phyloP scores from a whole-genome alignment of 2,329 filamentous ascomycete species.

The Xylariaceae sp. region DNA sequence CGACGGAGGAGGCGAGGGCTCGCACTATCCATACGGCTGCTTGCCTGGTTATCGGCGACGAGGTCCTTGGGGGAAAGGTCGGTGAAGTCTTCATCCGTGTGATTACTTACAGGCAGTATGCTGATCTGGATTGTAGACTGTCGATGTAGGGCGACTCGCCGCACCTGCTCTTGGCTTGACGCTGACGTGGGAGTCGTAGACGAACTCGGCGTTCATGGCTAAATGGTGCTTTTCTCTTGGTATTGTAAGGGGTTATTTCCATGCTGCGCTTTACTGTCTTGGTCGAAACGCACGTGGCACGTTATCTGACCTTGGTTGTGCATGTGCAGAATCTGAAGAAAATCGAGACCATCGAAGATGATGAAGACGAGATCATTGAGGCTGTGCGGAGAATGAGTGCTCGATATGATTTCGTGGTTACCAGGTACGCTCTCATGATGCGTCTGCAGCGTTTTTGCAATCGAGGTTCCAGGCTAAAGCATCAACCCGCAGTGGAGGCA shows the following conservation, averaged over 20 bases:
- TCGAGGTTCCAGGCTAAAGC: slow-evolving; percentile 3
- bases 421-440: slow-evolving; percentile 47
- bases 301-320: slow-evolving; percentile 2
- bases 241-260: slow-evolving; percentile 44
- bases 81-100: slow-evolving; percentile 21
- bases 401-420: slow-evolving; percentile 91
- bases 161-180: background rate
- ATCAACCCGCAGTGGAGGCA: slow-evolving; percentile 62
- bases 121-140: slow-evolving; percentile 26
- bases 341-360: slow-evolving; percentile 89
- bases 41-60: slow-evolving; percentile 94
- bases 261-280: background rate
- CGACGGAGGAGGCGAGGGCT: slow-evolving; percentile 52
- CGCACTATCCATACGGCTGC: slow-evolving; percentile 82
- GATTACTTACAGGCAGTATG: background rate
- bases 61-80: slow-evolving; percentile 92
- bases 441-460: background rate
- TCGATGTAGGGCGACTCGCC: slow-evolving; percentile 26
- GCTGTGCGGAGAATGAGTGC: slow-evolving; percentile 81
- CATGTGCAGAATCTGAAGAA: slow-evolving; percentile 64
- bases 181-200: slow-evolving; percentile 40
- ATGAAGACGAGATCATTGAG: slow-evolving; percentile 85
- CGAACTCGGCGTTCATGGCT: slow-evolving; percentile 60
- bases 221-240: slow-evolving; percentile 62
- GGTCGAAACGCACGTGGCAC: background rate